phyloP scores from a whole-genome alignment of 2,329 filamentous ascomycete genomes.

The Colletotrichum musae region DNA sequence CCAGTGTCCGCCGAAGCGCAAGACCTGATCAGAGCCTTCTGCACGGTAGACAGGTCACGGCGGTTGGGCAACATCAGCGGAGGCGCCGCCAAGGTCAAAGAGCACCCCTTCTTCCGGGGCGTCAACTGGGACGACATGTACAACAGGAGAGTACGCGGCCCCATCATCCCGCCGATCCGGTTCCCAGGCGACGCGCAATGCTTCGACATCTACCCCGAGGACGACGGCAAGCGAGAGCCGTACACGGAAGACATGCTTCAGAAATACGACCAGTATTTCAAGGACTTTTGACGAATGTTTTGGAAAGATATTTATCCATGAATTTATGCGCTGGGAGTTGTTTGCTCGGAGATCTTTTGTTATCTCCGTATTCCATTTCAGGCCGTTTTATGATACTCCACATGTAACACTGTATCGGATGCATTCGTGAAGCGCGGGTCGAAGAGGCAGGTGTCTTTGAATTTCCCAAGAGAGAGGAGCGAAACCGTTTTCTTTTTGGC shows the following conservation, averaged over 20 bases:
- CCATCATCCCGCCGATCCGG: conserved; percentile 82
- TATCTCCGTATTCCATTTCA: conserved; percentile 5
- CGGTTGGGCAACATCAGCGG: conserved; percentile 85
- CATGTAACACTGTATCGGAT: conserved; percentile 27
- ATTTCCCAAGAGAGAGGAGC: not conserved
- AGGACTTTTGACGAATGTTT: conserved; percentile 71
- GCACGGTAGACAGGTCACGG: conserved; percentile 83
- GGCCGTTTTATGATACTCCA: conserved; percentile 34
- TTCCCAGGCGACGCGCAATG: conserved; percentile 83
- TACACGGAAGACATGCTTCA: conserved; percentile 79
- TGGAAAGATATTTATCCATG: conserved; percentile 13
- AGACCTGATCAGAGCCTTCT: conserved; percentile 82
- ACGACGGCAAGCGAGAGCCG: conserved; percentile 73
- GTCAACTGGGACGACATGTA: conserved; percentile 83
- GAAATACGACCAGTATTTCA: conserved; percentile 80
- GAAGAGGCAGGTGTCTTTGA: not conserved
- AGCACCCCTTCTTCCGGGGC: conserved; percentile 81
- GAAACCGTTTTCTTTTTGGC: not conserved
- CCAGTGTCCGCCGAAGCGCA: conserved; percentile 77
- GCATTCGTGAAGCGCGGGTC: conserved; percentile 7
- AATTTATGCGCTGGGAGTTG: conserved; percentile 20
- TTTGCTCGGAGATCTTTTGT: conserved; percentile 2
- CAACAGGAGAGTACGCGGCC: conserved; percentile 74
- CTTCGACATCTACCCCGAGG: conserved; percentile 87
- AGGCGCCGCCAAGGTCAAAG: conserved; percentile 79